Evolutionary conservation across 2,329 filamentous ascomycete genomes (phyloP).

Genomic region (Talaromyces sp.): DNA sequence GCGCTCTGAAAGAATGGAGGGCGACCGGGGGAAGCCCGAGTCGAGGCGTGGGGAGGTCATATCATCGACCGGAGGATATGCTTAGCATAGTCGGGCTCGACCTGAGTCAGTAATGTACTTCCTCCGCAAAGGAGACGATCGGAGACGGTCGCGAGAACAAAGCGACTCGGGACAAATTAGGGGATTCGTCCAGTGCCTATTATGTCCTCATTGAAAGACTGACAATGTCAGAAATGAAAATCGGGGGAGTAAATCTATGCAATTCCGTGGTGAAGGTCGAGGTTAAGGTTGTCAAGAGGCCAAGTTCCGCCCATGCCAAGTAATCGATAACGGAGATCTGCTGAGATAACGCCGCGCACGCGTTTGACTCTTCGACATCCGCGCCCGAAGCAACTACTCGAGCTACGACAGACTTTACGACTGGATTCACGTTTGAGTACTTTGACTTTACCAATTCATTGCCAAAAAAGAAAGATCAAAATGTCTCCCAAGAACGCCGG

Average conservation of each 20-base stretch:
- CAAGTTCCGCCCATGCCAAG: conserved; percentile 24
- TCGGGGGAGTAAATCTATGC: not conserved
- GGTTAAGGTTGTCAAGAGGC: conserved; percentile 16
- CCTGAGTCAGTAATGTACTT: conserved; percentile 15
- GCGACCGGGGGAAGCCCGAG: conserved; percentile 32
- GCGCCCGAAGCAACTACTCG: not conserved
- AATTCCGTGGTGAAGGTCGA: conserved; percentile 7
- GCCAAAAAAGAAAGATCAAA: too few species aligned
- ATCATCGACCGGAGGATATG: conserved; percentile 35
- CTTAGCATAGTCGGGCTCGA: conserved; percentile 33
- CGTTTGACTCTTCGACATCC: conserved; percentile 19
- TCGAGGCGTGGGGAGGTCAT: conserved; percentile 45
- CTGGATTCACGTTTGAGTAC: not conserved
- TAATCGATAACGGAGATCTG: conserved; percentile 29
- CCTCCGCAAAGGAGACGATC: conserved; percentile 12
- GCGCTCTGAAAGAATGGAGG: conserved; percentile 35
- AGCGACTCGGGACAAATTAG: not conserved
- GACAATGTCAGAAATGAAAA: not conserved
- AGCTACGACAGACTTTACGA: not conserved
- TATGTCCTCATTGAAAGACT: not conserved
- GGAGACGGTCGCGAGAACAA: conserved; percentile 2
- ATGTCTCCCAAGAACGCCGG: conserved; percentile 93
- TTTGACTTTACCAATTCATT: conserved; percentile 10
- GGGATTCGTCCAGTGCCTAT: not conserved
- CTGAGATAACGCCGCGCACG: conserved; percentile 32